phyloP scores from a whole-genome alignment of 768 basidiomycete genomes.

The Gelatoporia subvermispora region DNA sequence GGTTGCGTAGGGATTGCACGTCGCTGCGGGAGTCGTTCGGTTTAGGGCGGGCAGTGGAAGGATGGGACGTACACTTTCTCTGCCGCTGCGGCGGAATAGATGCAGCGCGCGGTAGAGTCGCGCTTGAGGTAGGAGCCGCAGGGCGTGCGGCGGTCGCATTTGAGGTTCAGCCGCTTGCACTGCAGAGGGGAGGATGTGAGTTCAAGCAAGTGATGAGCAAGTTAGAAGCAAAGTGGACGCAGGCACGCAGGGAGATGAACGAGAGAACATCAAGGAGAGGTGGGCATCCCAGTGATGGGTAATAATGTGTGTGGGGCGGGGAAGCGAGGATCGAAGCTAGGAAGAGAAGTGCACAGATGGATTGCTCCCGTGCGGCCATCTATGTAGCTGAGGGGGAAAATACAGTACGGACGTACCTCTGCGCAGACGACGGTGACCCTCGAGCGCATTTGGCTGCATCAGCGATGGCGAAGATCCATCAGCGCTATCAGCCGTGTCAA shows the following conservation, averaged over 20 bases:
- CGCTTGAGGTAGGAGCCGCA: slow-evolving; percentile 78
- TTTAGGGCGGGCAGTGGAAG: neutral
- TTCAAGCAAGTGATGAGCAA: no score
- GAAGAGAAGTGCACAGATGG: neutral
- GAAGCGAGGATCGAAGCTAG: neutral
- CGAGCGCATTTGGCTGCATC: slow-evolving; percentile 60
- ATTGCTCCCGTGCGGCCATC: neutral
- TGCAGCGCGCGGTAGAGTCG: slow-evolving; percentile 65
- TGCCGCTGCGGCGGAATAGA: slow-evolving; percentile 76
- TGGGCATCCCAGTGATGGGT: neutral
- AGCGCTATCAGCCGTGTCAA: slow-evolving; percentile 5
- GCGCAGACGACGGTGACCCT: slow-evolving; percentile 79
- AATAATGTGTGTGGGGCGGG: neutral
- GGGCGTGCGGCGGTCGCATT: slow-evolving; percentile 75
- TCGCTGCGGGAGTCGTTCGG: slow-evolving; percentile 39
- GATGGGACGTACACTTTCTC: slow-evolving; percentile 68
- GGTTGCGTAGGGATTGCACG: slow-evolving; percentile 78
- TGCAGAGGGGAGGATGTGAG: slow-evolving; percentile 29
- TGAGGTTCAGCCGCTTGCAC: slow-evolving; percentile 87
- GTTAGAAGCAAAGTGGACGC: neutral
- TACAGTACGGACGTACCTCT: slow-evolving; percentile 46
- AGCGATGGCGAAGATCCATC: neutral
- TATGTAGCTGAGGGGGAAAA: neutral
- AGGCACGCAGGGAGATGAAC: neutral
- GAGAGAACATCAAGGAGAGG: neutral